Conservation (phyloP, 2,329 filamentous ascomycete species). For the Fusarium albosuccineum region DNA sequence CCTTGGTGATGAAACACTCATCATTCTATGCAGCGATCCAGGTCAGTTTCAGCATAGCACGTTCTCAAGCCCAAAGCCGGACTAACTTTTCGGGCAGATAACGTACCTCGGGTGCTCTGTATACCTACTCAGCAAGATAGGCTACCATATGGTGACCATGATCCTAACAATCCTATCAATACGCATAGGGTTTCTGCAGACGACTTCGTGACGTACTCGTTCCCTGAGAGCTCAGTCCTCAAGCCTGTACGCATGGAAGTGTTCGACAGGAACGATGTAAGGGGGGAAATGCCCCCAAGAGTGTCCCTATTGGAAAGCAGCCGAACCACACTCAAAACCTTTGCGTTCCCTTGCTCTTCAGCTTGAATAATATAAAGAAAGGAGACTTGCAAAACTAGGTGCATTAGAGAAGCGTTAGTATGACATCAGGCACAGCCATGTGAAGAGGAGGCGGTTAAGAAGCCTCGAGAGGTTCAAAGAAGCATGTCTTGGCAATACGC, state of each 20-base stretch:
- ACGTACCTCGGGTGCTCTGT: constrained; percentile 45
- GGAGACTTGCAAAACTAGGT: not conserved
- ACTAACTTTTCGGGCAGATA: constrained; percentile 39
- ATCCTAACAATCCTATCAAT: constrained; percentile 34
- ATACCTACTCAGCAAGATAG: constrained; percentile 54
- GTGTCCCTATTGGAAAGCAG: constrained; percentile 65
- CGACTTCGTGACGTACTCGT: constrained; percentile 36
- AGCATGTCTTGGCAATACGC: constrained; percentile 35
- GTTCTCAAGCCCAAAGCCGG: not conserved
- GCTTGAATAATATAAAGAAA: not conserved
- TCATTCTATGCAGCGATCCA: constrained; percentile 66
- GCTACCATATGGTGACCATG: constrained; percentile 55
- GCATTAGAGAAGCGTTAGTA: not conserved
- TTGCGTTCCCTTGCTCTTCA: constrained; percentile 51
- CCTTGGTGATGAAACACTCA: constrained; percentile 70
- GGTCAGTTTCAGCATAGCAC: constrained; percentile 47
- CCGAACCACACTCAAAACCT: constrained; percentile 62
- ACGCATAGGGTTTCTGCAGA: constrained; percentile 23
- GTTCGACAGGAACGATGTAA: constrained; percentile 57
- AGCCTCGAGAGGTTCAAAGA: not conserved
- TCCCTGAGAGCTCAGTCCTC: constrained; percentile 47
- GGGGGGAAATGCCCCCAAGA: constrained; percentile 63
- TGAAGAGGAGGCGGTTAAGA: not conserved
- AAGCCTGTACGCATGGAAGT: constrained; percentile 66
- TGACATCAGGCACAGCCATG: too few species aligned